Percentiles rank a stretch among this genome's conserved stretches.
phyloP scores from a whole-genome alignment of 345 rosid genomes.

The Triadica sebifera region DNA sequence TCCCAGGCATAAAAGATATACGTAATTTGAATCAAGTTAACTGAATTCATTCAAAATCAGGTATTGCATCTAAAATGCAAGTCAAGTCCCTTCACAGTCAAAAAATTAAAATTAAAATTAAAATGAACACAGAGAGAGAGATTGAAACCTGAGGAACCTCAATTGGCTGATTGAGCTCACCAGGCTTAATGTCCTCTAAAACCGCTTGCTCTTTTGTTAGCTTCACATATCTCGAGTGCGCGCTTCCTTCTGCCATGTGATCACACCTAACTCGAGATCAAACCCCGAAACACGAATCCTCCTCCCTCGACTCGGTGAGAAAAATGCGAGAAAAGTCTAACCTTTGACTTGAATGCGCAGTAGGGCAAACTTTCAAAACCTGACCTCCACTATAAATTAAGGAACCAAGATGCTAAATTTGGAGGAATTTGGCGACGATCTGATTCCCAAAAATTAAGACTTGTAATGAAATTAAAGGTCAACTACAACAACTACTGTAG shows the following conservation, averaged over 20 bases:
- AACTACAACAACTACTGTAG: background rate
- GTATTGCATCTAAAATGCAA: background rate
- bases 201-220: slow-evolving; percentile 73
- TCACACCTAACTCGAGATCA: slow-evolving; percentile 11
- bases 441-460: too few relatives aligned
- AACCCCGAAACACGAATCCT: slow-evolving; percentile 8
- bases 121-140: background rate
- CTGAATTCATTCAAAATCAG: background rate
- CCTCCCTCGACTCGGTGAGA: background rate
- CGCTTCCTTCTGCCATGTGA: slow-evolving; percentile 77
- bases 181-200: slow-evolving; percentile 75
- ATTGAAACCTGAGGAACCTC: slow-evolving; percentile 79
- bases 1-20: background rate
- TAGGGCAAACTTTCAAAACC: background rate
- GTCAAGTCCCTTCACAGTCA: background rate
- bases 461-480: slow-evolving; percentile 1
- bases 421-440: background rate
- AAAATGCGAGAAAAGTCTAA: slow-evolving; percentile 5
- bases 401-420: background rate
- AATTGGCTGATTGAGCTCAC: slow-evolving; percentile 96
- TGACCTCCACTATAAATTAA: too few relatives aligned
- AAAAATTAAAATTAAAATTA: background rate
- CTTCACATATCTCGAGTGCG: slow-evolving; percentile 77
- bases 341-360: background rate
- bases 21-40: background rate